Base-by-base conservation (phyloP, 1,284 basidiomycete genomes). In the Cutaneotrichosporon dermatis region DNA sequence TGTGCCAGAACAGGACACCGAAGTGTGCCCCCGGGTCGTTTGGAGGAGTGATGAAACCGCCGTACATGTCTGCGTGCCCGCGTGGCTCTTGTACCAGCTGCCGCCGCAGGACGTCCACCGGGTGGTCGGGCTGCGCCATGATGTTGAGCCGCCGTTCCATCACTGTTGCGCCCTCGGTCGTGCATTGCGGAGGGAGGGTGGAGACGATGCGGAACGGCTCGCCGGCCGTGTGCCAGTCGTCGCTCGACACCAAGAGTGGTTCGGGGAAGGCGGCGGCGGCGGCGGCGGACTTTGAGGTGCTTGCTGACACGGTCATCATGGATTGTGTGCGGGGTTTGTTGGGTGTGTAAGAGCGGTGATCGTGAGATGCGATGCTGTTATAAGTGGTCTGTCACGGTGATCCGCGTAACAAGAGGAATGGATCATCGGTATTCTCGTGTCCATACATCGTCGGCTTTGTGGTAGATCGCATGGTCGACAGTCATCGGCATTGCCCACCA, bases 11-110 rank as follows among this genome's bases (percentile, higher is more conserved):
- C 39, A 82, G 63, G 11, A 81, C 80, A 1, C 79, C 80, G 36
- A 82, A 78, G 60, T 80, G 76, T 0, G 81, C 80, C 13, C 76
- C 73, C 4, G 59, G 54, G 13, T 65, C 57, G 39, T 62, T 57
- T 12, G 79, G 79, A 36, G 78, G 67, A 0, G 80, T 69, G 9
- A 81, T 68, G 45, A 81, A 77, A 12, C 79, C 80, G 5, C 81
- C 80, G 59, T 82, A 82, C 81, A 82, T 82, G 59, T 81, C 80
- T 15, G 66, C 64, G 59, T 82, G 81, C 3, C 80, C 80, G 42
- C 80, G 73, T 5, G 80, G 81, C 61, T 81, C 80, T 13, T 70
- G 62, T 34, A 58, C 63, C 11, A 68, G 59, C 4, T 54, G 57
- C 34, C 55, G 51, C 12, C 66, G 64, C 4, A 68, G 57, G 0